Base-by-base conservation (phyloP, 139 green algal genomes). In the Picochlorum costavermella region DNA sequence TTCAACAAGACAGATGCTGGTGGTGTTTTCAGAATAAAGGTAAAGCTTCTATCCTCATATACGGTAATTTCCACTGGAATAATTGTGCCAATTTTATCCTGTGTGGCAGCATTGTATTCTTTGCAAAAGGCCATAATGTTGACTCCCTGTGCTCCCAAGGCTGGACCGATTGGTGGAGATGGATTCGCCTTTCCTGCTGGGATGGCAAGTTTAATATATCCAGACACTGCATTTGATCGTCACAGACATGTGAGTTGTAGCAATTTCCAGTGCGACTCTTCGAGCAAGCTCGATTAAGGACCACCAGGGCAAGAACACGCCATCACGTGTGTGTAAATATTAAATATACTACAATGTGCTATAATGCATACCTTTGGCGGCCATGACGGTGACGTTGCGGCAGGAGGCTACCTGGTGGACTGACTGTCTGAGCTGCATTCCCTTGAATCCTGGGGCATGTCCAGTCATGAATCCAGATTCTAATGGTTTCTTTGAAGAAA, bases 61-160 rank as follows among this genome's bases (percentile, higher is more conserved):
- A 98, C 94, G 30, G 91, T 98, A 67, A 99, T 99, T 71, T 99
- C 94, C 12, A 98, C 94, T 31, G 94, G 94, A 46, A 99, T 96
- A 64, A 99, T 79, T 17, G 90, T 90, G 6, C 94, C 94, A 20
- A 85, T 76, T 78, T 97, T 96, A 73, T 98, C 91, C 65, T 75
- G 65, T 23, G 94, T 99, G 26, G 78, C 76, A 14, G 94, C 94
- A 68, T 99, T 99, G 90, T 99, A 99, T 73, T 98, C 86, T 83
- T 99, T 99, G 88, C 94, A 99, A 82, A 99, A 99, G 12, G 79
- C 75, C 94, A 99, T 99, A 77, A 99, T 99, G 83, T 99, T 99
- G 10, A 99, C 92, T 75, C 94, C 94, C 85, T 97, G 95, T 50
- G 91, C 77, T 85, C 94, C 94, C 1, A 99, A 84, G 20, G 94